These are phyloP conservation scores for Cutaneotrichosporon cutaneum DNA, from an alignment of 1,284 basidiomycete species.

Conservation along the genomic window DNA sequence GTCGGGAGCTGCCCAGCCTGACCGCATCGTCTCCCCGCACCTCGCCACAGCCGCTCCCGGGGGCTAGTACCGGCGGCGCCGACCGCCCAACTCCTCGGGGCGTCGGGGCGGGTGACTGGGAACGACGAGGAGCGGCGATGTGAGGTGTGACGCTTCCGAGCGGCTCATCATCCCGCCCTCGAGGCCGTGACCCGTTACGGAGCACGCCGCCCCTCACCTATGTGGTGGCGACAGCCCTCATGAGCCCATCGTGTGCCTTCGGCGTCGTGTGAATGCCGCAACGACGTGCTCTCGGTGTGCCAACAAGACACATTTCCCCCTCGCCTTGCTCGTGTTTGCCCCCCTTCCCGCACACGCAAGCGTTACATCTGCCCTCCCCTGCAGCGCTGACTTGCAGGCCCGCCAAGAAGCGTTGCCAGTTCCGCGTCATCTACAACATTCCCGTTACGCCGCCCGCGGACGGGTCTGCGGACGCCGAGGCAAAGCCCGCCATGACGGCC, in stretches of 20 bases:
- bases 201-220: background rate
- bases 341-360: background rate
- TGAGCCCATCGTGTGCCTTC: background rate
- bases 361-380: background rate
- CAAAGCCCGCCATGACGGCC: constrained; percentile 39
- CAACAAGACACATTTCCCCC: background rate
- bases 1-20: background rate
- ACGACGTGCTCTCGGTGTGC: background rate
- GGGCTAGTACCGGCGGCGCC: background rate
- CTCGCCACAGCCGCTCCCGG: background rate
- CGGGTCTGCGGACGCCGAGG: constrained; percentile 22
- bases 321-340: background rate
- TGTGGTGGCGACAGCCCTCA: background rate
- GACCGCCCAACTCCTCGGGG: no score
- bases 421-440: constrained; percentile 53
- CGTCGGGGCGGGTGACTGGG: no score
- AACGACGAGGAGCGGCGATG: background rate
- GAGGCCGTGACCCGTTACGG: background rate
- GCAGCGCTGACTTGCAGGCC: constrained; percentile 38
- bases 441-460: constrained; percentile 31
- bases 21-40: background rate
- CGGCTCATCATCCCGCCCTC: no score
- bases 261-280: no score
- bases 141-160: background rate
- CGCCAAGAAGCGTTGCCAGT: constrained; percentile 53